A percentile compares a stretch with the other conserved stretches of the same genome.
phyloP scores from a whole-genome alignment of 1,139 yeast genomes.

The Blastobotrys illinoisensis region DNA sequence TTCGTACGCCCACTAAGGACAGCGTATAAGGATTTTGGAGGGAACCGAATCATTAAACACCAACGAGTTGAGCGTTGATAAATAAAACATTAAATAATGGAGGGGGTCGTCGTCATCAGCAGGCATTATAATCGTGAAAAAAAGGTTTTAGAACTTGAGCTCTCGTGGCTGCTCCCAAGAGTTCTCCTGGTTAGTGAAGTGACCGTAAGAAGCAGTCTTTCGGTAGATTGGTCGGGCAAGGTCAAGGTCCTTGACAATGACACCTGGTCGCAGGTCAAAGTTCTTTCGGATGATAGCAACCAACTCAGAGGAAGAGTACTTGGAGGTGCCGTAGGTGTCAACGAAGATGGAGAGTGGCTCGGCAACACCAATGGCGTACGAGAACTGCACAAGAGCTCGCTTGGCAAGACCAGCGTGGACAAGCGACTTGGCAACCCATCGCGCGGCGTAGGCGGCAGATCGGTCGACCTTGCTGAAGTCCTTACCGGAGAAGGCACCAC shows the following conservation, averaged over 20 bases:
- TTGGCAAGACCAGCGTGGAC: constrained; percentile 92
- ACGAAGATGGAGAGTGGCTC: constrained; percentile 97
- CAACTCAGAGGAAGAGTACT: constrained; percentile 80
- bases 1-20: background rate
- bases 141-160: constrained; percentile 55
- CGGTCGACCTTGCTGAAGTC: constrained; percentile 99
- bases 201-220: constrained; percentile 99
- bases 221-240: constrained; percentile 98
- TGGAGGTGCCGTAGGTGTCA: constrained; percentile 96
- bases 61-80: constrained; percentile 29
- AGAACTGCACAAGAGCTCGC: constrained; percentile 97
- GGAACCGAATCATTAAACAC: constrained; percentile 13
- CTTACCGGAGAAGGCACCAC: constrained; percentile 99
- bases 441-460: constrained; percentile 99
- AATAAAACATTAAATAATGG: constrained; percentile 5
- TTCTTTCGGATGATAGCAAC: constrained; percentile 86
- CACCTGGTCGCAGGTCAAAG: constrained; percentile 99
- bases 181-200: constrained; percentile 98
- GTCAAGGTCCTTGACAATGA: constrained; percentile 90
- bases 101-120: background rate
- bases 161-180: constrained; percentile 98
- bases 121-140: background rate
- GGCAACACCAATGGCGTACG: constrained; percentile 99
- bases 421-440: constrained; percentile 99
- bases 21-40: constrained; percentile 8